Evolutionary conservation across 768 basidiomycete species (phyloP).

Genomic region (Podaxis pistillaris): DNA sequence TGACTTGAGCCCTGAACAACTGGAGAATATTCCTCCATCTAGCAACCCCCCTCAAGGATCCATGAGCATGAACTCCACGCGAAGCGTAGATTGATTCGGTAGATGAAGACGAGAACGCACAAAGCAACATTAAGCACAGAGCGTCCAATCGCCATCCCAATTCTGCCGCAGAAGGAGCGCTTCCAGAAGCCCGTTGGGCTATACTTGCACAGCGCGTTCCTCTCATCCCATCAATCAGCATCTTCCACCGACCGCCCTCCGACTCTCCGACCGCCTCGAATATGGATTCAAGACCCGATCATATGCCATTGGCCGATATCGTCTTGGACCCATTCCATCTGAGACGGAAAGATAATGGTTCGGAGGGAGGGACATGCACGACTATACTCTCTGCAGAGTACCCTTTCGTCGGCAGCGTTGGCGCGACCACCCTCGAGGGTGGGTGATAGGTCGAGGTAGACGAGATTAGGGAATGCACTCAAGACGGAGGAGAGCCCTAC

Average conservation of each 20-base stretch:
- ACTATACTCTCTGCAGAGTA: constrained; percentile 53
- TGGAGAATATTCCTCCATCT: not conserved
- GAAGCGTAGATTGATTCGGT: not conserved
- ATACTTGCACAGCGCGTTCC: constrained; percentile 1
- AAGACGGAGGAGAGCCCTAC: constrained; percentile 60
- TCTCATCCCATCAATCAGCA: constrained; percentile 1
- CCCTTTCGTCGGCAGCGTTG: constrained; percentile 46
- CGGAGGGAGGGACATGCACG: constrained; percentile 52
- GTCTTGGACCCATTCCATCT: constrained; percentile 47
- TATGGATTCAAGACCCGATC: not conserved
- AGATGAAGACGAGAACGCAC: not conserved
- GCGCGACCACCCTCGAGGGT: constrained; percentile 47
- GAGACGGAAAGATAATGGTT: constrained; percentile 54
- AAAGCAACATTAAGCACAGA: not conserved
- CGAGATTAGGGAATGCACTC: constrained; percentile 45
- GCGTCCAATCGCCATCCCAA: constrained; percentile 6
- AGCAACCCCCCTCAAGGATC: not conserved
- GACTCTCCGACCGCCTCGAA: constrained; percentile 3
- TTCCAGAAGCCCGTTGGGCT: not conserved
- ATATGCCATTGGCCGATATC: constrained; percentile 31
- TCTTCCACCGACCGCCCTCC: constrained; percentile 13
- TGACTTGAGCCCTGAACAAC: not conserved
- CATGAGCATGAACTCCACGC: not conserved
- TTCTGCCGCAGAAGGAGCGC: constrained; percentile 4
- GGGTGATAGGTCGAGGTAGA: constrained; percentile 59